Conservation (phyloP, 2,329 filamentous ascomycete genomes). For the Karstenula rhodostoma region DNA sequence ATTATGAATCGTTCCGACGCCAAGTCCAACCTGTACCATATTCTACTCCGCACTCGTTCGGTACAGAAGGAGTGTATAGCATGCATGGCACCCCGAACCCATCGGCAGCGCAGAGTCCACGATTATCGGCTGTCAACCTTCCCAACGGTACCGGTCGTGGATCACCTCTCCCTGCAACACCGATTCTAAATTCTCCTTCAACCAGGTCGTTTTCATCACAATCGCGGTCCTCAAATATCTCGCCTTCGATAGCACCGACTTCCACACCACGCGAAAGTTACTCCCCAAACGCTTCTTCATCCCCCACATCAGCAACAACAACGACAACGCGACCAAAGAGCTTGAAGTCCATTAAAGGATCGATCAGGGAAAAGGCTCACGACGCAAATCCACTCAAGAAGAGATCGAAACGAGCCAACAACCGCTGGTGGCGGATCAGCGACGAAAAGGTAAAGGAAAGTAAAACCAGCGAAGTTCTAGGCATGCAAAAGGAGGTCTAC, state of each 20-base stretch:
- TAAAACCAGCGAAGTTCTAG: conserved; percentile 87
- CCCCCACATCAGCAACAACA: conserved; percentile 28
- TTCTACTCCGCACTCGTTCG: conserved; percentile 82
- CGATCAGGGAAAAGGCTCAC: conserved; percentile 44
- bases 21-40: conserved; percentile 83
- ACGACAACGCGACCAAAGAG: conserved; percentile 33
- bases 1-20: conserved; percentile 94
- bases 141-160: conserved; percentile 29
- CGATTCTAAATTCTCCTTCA: conserved; percentile 41
- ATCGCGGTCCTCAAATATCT: conserved; percentile 39
- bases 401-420: conserved; percentile 65
- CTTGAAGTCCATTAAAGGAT: conserved; percentile 43
- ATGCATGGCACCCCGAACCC: conserved; percentile 59
- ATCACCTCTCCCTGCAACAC: conserved; percentile 35
- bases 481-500: conserved; percentile 96
- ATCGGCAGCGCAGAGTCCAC: conserved; percentile 59
- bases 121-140: conserved; percentile 48
- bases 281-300: conserved; percentile 25
- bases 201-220: conserved; percentile 41
- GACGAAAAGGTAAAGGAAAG: conserved; percentile 97
- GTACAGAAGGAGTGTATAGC: conserved; percentile 77
- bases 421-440: conserved; percentile 97
- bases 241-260: conserved; percentile 27
- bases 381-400: conserved; percentile 55
- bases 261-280: conserved; percentile 34